phyloP scores from a whole-genome alignment of 805 yeast genomes.

The Teunomyces stri region DNA sequence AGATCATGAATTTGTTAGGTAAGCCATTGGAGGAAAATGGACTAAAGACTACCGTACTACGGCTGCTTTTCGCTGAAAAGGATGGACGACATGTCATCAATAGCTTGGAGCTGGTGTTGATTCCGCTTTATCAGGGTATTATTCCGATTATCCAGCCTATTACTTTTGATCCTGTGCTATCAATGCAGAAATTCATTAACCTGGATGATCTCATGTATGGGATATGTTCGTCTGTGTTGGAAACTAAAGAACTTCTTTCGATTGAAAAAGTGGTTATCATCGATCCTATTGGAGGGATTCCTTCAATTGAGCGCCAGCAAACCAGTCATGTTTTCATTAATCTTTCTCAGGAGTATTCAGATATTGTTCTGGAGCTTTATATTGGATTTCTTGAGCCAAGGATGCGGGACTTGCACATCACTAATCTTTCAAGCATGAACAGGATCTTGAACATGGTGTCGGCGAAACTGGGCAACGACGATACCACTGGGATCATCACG shows the following conservation, averaged over 20 bases:
- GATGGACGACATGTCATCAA: constrained; percentile 12
- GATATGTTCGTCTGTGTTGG: constrained; percentile 21
- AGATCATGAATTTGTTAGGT: constrained; percentile 23
- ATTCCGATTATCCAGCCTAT: constrained; percentile 70
- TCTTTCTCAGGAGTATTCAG: constrained; percentile 74
- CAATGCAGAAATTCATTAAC: constrained; percentile 25
- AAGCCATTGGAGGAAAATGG: constrained; percentile 14
- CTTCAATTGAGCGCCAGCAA: constrained; percentile 75
- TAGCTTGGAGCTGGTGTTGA: constrained; percentile 29
- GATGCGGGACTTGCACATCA: constrained; percentile 54
- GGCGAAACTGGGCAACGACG: constrained; percentile 33
- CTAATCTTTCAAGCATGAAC: constrained; percentile 67
- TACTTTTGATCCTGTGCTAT: constrained; percentile 6
- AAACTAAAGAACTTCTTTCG: constrained; percentile 36
- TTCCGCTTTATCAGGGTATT: constrained; percentile 44
- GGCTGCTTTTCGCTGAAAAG: constrained; percentile 24
- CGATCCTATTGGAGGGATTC: constrained; percentile 87
- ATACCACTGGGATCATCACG: constrained; percentile 80
- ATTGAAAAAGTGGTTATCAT: constrained; percentile 81
- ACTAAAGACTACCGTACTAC: constrained; percentile 23
- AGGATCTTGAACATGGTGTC: constrained; percentile 51
- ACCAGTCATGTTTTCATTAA: constrained; percentile 88
- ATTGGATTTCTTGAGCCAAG: constrained; percentile 52
- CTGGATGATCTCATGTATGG: constrained; percentile 23
- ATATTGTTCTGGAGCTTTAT: constrained; percentile 59